Evolutionary conservation across 371 early-diverging fungal genomes (phyloP).

Genomic region (Apophysomyces trapeziformis): DNA sequence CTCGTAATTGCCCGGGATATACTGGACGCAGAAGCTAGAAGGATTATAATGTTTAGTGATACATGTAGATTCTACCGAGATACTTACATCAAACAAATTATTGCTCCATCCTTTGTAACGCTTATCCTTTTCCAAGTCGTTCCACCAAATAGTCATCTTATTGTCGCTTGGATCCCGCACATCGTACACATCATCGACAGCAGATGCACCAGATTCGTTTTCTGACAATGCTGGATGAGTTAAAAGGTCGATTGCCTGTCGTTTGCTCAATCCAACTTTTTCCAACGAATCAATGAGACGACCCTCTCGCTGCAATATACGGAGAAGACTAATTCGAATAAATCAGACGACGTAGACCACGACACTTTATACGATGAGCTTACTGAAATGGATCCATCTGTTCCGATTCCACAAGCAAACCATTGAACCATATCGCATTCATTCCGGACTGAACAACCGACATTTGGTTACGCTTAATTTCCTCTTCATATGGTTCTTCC

Average conservation of each 20-base stretch:
- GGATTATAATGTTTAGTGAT: not conserved
- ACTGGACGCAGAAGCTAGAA: slow-evolving; percentile 54
- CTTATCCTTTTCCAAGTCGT: slow-evolving; percentile 85
- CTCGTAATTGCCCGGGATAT: slow-evolving; percentile 74
- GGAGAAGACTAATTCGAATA: slow-evolving; percentile 24
- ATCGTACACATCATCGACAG: slow-evolving; percentile 69
- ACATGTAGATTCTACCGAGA: not conserved
- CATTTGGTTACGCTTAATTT: slow-evolving; percentile 42
- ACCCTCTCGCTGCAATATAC: slow-evolving; percentile 32
- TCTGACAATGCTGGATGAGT: slow-evolving; percentile 43
- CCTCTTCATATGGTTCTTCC: slow-evolving; percentile 29
- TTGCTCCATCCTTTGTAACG: slow-evolving; percentile 76
- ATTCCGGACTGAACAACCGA: slow-evolving; percentile 28
- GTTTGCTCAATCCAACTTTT: slow-evolving; percentile 53
- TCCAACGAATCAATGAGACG: slow-evolving; percentile 50
- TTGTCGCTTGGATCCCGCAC: slow-evolving; percentile 66
- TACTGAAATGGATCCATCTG: slow-evolving; percentile 74
- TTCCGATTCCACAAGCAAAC: slow-evolving; percentile 54
- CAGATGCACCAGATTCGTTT: slow-evolving; percentile 29
- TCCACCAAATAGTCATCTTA: slow-evolving; percentile 78
- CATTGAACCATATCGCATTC: slow-evolving; percentile 73
- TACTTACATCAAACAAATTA: slow-evolving; percentile 53
- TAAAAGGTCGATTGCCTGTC: slow-evolving; percentile 71
- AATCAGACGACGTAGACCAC: slow-evolving; percentile 16
- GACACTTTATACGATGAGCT: slow-evolving; percentile 7